Conservation (phyloP, 2,329 filamentous ascomycete species). For the Aphanocladium album region DNA sequence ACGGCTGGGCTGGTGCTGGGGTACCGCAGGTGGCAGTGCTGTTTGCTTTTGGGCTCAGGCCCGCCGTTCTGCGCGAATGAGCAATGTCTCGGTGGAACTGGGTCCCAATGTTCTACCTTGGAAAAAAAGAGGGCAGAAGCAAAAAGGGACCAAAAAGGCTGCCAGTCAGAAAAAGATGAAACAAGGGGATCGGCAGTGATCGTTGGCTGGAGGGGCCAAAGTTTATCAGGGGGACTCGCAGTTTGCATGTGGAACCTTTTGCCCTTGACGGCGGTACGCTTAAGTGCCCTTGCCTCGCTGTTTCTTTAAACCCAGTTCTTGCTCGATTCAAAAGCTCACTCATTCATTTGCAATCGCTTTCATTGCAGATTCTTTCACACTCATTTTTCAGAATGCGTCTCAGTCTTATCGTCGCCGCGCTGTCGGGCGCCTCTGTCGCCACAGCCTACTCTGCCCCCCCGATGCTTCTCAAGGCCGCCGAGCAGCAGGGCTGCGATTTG, state of each 20-base stretch:
- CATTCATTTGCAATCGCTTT: neutral
- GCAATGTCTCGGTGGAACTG: conserved; percentile 6
- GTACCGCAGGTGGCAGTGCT: neutral
- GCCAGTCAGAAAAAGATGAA: conserved; percentile 2
- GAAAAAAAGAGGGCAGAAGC: neutral
- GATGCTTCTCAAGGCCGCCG: conserved; percentile 20
- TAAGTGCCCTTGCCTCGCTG: neutral
- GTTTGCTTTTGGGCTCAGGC: conserved; percentile 2
- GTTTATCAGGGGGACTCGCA: conserved; percentile 1
- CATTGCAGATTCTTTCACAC: neutral
- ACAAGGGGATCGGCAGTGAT: conserved; percentile 13
- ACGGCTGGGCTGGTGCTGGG: too few relatives aligned
- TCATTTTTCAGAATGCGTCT: conserved; percentile 8
- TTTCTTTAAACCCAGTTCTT: neutral
- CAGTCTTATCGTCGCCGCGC: neutral
- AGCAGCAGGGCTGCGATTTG: conserved; percentile 28
- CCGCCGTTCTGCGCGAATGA: neutral
- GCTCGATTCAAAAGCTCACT: too few relatives aligned
- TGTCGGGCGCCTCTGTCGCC: neutral
- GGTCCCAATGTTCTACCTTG: conserved; percentile 6
- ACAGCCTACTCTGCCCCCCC: conserved; percentile 25
- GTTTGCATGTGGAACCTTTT: neutral
- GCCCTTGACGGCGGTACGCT: neutral
- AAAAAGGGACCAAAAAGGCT: neutral
- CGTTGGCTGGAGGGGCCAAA: neutral